Evolutionary conservation across 768 basidiomycete species (phyloP).

Genomic region (Goffeauzyma gilvescens): DNA sequence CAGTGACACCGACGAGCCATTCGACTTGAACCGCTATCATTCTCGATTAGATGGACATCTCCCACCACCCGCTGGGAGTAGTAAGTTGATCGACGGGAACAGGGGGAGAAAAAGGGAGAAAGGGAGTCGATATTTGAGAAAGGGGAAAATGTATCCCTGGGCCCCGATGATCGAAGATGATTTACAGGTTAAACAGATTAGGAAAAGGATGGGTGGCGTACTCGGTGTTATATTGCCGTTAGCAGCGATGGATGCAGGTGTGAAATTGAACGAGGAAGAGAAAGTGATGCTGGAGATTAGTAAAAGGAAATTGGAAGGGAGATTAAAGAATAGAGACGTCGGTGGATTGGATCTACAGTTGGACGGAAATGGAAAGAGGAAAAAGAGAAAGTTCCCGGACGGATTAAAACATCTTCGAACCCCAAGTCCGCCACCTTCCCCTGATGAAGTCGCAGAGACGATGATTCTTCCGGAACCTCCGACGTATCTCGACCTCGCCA

Average conservation of each 20-base stretch:
- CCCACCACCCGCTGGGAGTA: background rate
- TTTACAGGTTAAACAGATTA: slow-evolving; percentile 11
- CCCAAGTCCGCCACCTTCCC: slow-evolving; percentile 20
- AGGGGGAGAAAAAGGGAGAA: slow-evolving; percentile 24
- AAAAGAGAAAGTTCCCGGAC: background rate
- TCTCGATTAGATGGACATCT: background rate
- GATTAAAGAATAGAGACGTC: background rate
- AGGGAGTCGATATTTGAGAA: slow-evolving; percentile 21
- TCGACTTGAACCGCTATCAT: background rate
- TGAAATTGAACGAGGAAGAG: slow-evolving; percentile 1
- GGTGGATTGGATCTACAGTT: background rate
- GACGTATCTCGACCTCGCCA: slow-evolving; percentile 27
- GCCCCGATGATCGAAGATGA: slow-evolving; percentile 19
- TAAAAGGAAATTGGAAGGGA: background rate
- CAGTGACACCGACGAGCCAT: background rate
- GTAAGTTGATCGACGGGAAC: slow-evolving; percentile 15
- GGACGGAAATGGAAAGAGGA: background rate
- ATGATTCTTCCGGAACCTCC: slow-evolving; percentile 18
- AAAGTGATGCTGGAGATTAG: background rate
- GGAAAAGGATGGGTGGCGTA: slow-evolving; percentile 18
- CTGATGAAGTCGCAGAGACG: slow-evolving; percentile 15
- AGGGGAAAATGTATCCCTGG: slow-evolving; percentile 31
- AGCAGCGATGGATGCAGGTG: slow-evolving; percentile 20
- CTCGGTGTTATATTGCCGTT: slow-evolving; percentile 21
- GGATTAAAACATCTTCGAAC: slow-evolving; percentile 16